These are phyloP conservation scores for Tanozyma kutaoensis DNA, from an alignment of 805 yeast genomes.

Conservation along the genomic window DNA sequence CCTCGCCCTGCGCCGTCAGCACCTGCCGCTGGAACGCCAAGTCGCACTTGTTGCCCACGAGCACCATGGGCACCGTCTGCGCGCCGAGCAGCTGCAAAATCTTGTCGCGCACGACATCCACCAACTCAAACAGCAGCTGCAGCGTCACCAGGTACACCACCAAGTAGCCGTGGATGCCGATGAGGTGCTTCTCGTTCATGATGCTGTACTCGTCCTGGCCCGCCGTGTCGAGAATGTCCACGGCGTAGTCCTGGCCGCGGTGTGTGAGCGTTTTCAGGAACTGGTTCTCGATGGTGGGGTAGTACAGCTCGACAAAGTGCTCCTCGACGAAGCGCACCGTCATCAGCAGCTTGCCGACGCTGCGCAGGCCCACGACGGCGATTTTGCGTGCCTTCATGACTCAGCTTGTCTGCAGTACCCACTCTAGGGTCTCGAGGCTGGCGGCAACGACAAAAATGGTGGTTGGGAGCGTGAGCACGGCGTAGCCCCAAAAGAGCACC, in stretches of 20 bases:
- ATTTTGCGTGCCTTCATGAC: conserved; percentile 58
- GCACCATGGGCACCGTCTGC: conserved; percentile 33
- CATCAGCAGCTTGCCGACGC: conserved; percentile 81
- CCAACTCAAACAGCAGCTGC: conserved; percentile 62
- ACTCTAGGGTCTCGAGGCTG: conserved; percentile 46
- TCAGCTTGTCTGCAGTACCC: conserved; percentile 29
- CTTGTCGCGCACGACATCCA: conserved; percentile 70
- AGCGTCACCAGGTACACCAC: conserved; percentile 75
- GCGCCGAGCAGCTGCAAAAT: conserved; percentile 53
- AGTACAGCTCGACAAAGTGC: conserved; percentile 78
- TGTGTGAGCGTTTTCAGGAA: conserved; percentile 57
- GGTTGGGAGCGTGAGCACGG: conserved; percentile 59
- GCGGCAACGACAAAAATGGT: conserved; percentile 61
- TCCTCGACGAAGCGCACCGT: conserved; percentile 79
- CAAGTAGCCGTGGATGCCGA: conserved; percentile 75
- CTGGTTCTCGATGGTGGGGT: conserved; percentile 85
- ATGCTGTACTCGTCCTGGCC: conserved; percentile 86
- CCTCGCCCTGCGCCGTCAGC: conserved; percentile 16
- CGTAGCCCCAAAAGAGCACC: conserved; percentile 74
- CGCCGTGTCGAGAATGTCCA: conserved; percentile 84
- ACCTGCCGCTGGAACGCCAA: conserved; percentile 8
- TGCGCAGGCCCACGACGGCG: conserved; percentile 78
- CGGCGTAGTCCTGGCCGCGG: conserved; percentile 62
- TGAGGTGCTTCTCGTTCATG: conserved; percentile 63
- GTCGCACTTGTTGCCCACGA: conserved; percentile 12